phyloP scores from a whole-genome alignment of 2,329 filamentous ascomycete genomes.

The Paraconiothyrium sp. region DNA sequence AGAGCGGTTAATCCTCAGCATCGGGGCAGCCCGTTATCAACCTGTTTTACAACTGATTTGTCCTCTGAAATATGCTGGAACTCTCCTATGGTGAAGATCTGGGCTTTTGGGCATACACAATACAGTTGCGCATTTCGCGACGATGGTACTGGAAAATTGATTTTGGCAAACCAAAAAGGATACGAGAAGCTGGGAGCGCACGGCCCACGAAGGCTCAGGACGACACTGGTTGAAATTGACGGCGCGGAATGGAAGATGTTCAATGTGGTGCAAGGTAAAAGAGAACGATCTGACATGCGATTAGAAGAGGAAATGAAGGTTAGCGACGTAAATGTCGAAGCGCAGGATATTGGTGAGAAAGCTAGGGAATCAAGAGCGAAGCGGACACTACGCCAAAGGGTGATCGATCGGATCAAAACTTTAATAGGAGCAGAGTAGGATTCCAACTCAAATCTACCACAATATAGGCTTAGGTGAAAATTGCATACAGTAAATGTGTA shows the following conservation, averaged over 20 bases:
- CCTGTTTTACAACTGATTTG: slow-evolving; percentile 54
- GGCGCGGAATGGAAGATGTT: neutral
- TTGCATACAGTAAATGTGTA: too few relatives aligned
- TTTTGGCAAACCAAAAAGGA: slow-evolving; percentile 23
- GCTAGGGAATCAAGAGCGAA: too few relatives aligned
- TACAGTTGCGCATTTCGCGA: slow-evolving; percentile 53
- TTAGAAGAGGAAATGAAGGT: too few relatives aligned
- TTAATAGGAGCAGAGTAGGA: too few relatives aligned
- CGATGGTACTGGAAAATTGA: slow-evolving; percentile 13
- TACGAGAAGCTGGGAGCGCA: neutral
- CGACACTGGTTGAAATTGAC: neutral
- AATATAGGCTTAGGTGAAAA: too few relatives aligned
- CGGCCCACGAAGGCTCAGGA: neutral
- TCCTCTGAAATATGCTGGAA: slow-evolving; percentile 48
- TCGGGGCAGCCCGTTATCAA: too few relatives aligned
- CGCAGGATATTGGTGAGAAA: too few relatives aligned
- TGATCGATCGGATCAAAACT: too few relatives aligned
- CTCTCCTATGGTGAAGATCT: slow-evolving; percentile 50
- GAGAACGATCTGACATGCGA: too few relatives aligned
- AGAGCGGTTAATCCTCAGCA: slow-evolving; percentile 41
- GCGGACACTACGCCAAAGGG: too few relatives aligned
- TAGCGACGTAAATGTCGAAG: too few relatives aligned
- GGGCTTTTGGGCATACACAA: slow-evolving; percentile 63
- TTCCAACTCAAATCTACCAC: too few relatives aligned
- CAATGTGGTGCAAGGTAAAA: neutral